phyloP scores from a whole-genome alignment of 2,329 filamentous ascomycete species.

The Huntiella abstrusa region DNA sequence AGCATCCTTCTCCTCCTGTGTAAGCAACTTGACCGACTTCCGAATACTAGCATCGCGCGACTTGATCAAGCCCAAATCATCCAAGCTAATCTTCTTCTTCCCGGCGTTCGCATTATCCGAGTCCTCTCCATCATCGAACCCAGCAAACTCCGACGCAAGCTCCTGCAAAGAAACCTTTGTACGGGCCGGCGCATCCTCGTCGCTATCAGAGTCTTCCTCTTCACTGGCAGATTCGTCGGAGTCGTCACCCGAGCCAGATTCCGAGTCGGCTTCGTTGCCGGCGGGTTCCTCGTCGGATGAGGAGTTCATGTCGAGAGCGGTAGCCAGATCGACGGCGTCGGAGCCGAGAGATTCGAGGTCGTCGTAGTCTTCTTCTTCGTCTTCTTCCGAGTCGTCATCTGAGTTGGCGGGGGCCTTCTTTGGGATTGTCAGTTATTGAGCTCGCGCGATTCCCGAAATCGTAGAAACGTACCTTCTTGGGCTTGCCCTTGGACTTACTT shows the following conservation, averaged over 20 bases:
- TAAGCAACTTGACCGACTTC: slow-evolving; percentile 59
- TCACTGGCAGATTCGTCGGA: slow-evolving; percentile 17
- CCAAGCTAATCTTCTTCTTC: slow-evolving; percentile 47
- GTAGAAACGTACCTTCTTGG: slow-evolving; percentile 15
- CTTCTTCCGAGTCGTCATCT: slow-evolving; percentile 30
- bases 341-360: slow-evolving; percentile 39
- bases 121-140: slow-evolving; percentile 38
- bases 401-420: slow-evolving; percentile 33
- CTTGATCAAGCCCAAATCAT: slow-evolving; percentile 53
- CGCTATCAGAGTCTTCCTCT: slow-evolving; percentile 28
- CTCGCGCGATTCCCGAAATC: neutral
- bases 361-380: slow-evolving; percentile 24
- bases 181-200: slow-evolving; percentile 39
- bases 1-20: slow-evolving; percentile 37
- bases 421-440: neutral
- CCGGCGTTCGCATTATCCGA: slow-evolving; percentile 27
- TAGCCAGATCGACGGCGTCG: slow-evolving; percentile 40
- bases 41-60: slow-evolving; percentile 59
- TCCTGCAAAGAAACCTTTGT: slow-evolving; percentile 24
- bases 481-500: slow-evolving; percentile 22
- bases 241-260: slow-evolving; percentile 24
- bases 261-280: slow-evolving; percentile 25
- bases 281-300: slow-evolving; percentile 29
- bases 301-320: slow-evolving; percentile 29
- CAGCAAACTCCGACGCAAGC: slow-evolving; percentile 49